These are phyloP conservation scores for Aspergillus homomorphus DNA, from an alignment of 495 filamentous ascomycete genomes.

Conservation along the genomic window DNA sequence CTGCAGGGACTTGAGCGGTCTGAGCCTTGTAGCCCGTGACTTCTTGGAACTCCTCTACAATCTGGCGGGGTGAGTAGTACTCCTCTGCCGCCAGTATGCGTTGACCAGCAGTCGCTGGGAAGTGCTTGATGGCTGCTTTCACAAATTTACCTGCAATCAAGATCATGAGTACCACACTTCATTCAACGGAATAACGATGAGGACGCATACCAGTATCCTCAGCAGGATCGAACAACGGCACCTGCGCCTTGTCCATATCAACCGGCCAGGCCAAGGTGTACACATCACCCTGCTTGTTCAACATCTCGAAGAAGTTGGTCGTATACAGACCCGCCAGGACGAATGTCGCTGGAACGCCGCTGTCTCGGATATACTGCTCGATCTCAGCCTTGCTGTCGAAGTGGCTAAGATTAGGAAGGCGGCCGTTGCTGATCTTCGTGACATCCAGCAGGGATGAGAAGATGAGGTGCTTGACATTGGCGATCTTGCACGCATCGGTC, in stretches of 20 bases:
- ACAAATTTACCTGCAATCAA: conserved; percentile 48
- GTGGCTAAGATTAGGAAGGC: conserved; percentile 48
- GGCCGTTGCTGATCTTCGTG: conserved; percentile 32
- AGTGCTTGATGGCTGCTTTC: conserved; percentile 38
- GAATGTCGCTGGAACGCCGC: conserved; percentile 50
- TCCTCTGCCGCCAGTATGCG: conserved; percentile 41
- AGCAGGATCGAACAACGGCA: conserved; percentile 51
- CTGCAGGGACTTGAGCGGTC: conserved; percentile 41
- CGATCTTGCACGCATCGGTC: conserved; percentile 40
- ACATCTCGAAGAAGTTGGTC: conserved; percentile 38
- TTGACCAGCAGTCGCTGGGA: conserved; percentile 21
- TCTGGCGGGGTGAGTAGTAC: conserved; percentile 44
- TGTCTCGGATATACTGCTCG: conserved; percentile 53
- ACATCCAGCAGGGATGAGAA: conserved; percentile 23
- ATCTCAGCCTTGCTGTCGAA: conserved; percentile 63
- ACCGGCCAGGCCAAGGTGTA: conserved; percentile 12
- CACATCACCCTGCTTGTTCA: conserved; percentile 19
- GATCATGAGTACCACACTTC: neutral
- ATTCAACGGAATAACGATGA: conserved; percentile 6
- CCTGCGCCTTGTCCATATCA: conserved; percentile 22
- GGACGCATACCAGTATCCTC: conserved; percentile 43
- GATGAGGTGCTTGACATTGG: conserved; percentile 31
- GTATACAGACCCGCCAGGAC: conserved; percentile 59
- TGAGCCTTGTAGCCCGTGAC: conserved; percentile 45
- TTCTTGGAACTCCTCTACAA: conserved; percentile 47